Conservation (phyloP, 2,329 filamentous ascomycete genomes). For the Aspergillus unguis region DNA sequence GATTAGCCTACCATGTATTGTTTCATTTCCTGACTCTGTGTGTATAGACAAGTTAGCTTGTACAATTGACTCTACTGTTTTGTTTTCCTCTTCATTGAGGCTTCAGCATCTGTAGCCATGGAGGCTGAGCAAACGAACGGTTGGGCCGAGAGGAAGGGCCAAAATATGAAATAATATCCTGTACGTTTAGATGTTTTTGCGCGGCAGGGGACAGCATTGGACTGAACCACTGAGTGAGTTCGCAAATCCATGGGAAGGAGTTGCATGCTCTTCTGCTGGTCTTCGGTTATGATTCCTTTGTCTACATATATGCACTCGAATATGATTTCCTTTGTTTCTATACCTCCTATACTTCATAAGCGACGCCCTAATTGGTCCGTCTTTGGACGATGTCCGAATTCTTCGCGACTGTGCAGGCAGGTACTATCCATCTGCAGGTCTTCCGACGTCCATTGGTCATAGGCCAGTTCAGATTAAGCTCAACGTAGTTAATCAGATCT, state of each 20-base stretch:
- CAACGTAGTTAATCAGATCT: too few species aligned
- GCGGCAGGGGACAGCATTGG: constrained; percentile 28
- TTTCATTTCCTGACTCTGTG: constrained; percentile 41
- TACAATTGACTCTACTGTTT: constrained; percentile 45
- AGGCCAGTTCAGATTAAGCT: too few species aligned
- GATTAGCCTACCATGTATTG: constrained; percentile 34
- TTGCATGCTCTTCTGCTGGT: constrained; percentile 22
- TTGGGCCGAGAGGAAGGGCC: constrained; percentile 24
- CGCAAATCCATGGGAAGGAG: constrained; percentile 14
- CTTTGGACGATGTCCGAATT: too few species aligned
- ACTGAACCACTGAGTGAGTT: constrained; percentile 19
- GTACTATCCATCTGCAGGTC: too few species aligned
- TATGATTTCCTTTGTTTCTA: constrained; percentile 34
- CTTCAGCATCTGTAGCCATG: constrained; percentile 28
- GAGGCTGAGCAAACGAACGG: constrained; percentile 16
- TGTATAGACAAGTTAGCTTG: constrained; percentile 46
- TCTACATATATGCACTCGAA: constrained; percentile 26
- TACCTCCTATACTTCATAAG: not conserved
- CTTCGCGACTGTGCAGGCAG: too few species aligned
- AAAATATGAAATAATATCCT: constrained; percentile 40
- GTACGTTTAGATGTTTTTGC: constrained; percentile 42
- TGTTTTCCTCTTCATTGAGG: constrained; percentile 36
- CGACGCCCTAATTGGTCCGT: too few species aligned
- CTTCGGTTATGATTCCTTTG: constrained; percentile 18
- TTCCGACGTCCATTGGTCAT: too few species aligned